These are phyloP conservation scores for Macroventuria anomochaeta DNA, from an alignment of 2,329 filamentous ascomycete species.

Conservation along the genomic window DNA sequence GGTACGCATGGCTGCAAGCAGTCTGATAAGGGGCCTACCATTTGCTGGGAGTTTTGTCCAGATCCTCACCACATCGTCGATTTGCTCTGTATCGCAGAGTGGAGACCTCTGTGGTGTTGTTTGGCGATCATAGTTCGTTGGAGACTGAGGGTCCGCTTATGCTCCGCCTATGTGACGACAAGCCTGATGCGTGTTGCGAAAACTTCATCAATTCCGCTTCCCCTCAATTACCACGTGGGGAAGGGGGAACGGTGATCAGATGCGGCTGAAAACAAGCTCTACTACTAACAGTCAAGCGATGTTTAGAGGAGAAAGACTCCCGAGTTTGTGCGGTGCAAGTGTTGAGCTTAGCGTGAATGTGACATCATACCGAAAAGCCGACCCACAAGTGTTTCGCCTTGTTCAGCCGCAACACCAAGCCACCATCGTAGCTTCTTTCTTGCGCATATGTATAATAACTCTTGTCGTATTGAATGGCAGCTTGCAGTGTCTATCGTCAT, in stretches of 20 bases:
- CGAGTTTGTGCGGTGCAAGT: slow-evolving; percentile 1
- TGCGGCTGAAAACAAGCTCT: slow-evolving; percentile 19
- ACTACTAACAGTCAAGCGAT: not conserved
- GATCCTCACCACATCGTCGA: slow-evolving; percentile 13
- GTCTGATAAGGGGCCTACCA: not conserved
- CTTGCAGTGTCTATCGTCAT: too few species aligned
- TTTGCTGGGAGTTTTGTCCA: not conserved
- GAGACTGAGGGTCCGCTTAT: slow-evolving; percentile 1
- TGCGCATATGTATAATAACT: not conserved
- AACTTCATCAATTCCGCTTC: slow-evolving; percentile 2
- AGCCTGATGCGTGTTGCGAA: slow-evolving; percentile 1
- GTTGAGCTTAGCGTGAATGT: not conserved
- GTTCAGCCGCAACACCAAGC: slow-evolving; percentile 13
- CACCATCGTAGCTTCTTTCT: not conserved
- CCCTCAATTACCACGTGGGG: not conserved
- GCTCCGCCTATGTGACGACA: slow-evolving; percentile 14
- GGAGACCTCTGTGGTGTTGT: not conserved
- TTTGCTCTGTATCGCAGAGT: slow-evolving; percentile 1
- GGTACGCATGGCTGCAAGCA: not conserved
- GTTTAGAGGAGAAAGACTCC: slow-evolving; percentile 3
- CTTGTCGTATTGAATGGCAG: too few species aligned
- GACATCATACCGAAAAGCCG: slow-evolving; percentile 4
- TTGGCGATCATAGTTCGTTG: slow-evolving; percentile 11
- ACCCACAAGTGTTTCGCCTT: not conserved
- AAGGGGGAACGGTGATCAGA: slow-evolving; percentile 1